A percentile compares a stretch with the other conserved stretches of the same genome.
Conservation (phyloP, 2,329 filamentous ascomycete species). For the Diaporthe eres region DNA sequence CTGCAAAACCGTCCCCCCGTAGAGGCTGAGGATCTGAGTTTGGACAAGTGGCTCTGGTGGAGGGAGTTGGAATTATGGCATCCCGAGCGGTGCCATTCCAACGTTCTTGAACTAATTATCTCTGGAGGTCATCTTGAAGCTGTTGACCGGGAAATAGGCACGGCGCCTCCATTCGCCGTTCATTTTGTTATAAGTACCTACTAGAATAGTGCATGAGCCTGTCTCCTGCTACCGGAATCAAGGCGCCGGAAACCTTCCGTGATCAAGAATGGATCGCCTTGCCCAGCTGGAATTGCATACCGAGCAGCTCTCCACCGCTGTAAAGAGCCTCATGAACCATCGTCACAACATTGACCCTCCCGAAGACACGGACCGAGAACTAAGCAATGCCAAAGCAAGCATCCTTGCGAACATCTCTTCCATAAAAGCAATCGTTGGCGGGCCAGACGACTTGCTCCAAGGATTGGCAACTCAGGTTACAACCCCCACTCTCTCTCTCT, state of each 20-base stretch:
- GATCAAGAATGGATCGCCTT: not conserved
- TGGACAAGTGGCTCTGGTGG: no score
- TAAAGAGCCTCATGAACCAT: not conserved
- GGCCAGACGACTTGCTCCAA: conserved; percentile 5
- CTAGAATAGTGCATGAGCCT: no score
- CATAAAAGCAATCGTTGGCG: not conserved
- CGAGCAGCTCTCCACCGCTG: not conserved
- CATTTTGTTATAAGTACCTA: not conserved
- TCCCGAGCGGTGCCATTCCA: not conserved
- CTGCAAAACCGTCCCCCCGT: not conserved
- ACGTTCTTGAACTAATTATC: not conserved
- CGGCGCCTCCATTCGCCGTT: not conserved
- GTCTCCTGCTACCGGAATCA: no score
- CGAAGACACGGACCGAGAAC: not conserved
- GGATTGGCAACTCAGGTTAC: not conserved
- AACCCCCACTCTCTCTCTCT: not conserved
- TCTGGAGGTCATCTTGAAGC: not conserved
- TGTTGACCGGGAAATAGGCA: not conserved
- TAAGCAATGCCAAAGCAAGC: not conserved
- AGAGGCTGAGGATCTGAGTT: not conserved
- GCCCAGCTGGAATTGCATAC: not conserved
- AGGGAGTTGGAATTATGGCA: not conserved
- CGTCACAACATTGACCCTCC: not conserved
- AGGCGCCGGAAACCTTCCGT: not conserved
- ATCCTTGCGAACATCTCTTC: not conserved